Evolutionary conservation across 2,329 filamentous ascomycete species (phyloP), one percentile per base, ranked within the genome.

Genomic region (Fusarium kyushuense): DNA sequence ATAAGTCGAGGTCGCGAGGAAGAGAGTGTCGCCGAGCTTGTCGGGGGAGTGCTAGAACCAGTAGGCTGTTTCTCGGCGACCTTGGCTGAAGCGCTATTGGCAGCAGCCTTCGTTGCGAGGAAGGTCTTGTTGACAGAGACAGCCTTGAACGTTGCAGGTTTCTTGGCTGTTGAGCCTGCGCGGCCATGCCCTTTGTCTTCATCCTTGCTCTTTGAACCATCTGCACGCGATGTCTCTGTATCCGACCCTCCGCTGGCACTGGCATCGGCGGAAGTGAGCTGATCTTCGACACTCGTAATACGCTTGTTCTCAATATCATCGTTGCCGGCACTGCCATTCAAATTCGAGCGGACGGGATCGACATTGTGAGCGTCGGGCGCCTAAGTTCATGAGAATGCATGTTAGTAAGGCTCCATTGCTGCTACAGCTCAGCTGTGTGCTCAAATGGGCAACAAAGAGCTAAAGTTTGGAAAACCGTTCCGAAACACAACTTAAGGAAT

Each of bases 71-170:
- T 85, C 67, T 88, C 83, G 70, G 78, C 79, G 46, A 83, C 72
- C 74, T 89, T 88, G 56, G 84, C 75, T 21, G 82, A 77, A 11
- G 81, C 75, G 63, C 76, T 78, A 54, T 79, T 77, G 19, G 81
- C 77, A 19, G 83, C 76, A 45, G 80, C 84, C 78, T 95, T 95
- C 63, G 91, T 87, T n/a, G 87, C 88, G 35, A 96, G 84, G 76
- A 95, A 96, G 42, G 88, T 93, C 79, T 92, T 94, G 70, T 94
- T 95, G 70, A 95, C 91, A 7, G 92, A 94, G 47, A 96, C 91
- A 19, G 92, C 88, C 79, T 96, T 96, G 84, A 96, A 96, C 14
- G 89, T 90, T 19, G 89, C 82, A 21, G 90, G 89, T 79, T 93
- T 95, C 84, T 92, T 94, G 66, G 89, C 83, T 5, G 89, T 75